Evolutionary conservation across 768 basidiomycete species (phyloP).

Genomic region (Boletus subparvulus): DNA sequence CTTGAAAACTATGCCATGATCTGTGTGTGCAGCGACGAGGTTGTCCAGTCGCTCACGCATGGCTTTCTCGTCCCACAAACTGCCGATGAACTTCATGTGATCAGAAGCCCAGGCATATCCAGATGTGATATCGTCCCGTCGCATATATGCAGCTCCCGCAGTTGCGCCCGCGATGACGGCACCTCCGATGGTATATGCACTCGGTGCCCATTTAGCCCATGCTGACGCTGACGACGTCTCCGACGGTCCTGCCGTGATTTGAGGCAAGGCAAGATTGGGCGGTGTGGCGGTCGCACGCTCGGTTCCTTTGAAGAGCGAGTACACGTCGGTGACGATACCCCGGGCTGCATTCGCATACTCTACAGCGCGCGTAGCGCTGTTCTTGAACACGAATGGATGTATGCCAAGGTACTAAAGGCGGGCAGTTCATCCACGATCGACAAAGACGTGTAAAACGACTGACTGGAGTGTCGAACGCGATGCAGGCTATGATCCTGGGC

Average conservation of each 20-base stretch:
- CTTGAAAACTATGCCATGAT: slow-evolving; percentile 67
- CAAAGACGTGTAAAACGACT: slow-evolving; percentile 21
- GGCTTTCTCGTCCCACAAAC: slow-evolving; percentile 74
- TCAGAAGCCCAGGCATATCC: slow-evolving; percentile 78
- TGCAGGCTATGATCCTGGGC: slow-evolving; percentile 83
- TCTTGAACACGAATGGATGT: slow-evolving; percentile 83
- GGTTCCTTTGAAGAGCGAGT: slow-evolving; percentile 53
- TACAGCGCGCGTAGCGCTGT: slow-evolving; percentile 71
- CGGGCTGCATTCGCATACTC: slow-evolving; percentile 68
- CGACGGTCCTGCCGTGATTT: slow-evolving; percentile 32
- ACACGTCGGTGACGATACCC: slow-evolving; percentile 58
- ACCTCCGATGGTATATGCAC: slow-evolving; percentile 70
- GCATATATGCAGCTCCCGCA: slow-evolving; percentile 81
- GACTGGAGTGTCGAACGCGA: slow-evolving; percentile 92
- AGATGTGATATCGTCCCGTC: slow-evolving; percentile 68
- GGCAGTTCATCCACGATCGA: background rate
- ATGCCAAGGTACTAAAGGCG: slow-evolving; percentile 75
- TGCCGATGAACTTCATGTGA: slow-evolving; percentile 88
- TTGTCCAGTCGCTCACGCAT: slow-evolving; percentile 61
- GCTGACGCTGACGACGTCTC: slow-evolving; percentile 26
- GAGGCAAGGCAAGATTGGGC: slow-evolving; percentile 28
- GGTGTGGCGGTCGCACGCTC: slow-evolving; percentile 35
- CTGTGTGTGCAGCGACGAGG: slow-evolving; percentile 58
- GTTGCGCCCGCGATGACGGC: slow-evolving; percentile 79
- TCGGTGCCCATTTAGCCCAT: slow-evolving; percentile 69